These are phyloP conservation scores for Paulinella micropora DNA, from an alignment of 78 protist genomes.

Conservation along the genomic window DNA sequence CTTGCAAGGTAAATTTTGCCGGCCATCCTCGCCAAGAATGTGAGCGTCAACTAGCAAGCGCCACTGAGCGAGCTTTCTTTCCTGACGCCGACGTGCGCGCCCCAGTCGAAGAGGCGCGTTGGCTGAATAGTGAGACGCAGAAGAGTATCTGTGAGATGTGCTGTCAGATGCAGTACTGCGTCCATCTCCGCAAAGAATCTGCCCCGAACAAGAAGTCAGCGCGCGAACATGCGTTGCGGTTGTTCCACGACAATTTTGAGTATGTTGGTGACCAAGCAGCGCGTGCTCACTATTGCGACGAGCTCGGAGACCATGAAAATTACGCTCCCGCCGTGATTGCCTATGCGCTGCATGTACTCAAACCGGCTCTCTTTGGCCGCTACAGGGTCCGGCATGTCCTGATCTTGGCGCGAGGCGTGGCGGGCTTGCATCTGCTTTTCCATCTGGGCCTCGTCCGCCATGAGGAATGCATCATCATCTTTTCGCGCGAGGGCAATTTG, in stretches of 20 bases:
- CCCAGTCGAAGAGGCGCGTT: too few species aligned
- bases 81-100: too few species aligned
- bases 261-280: not conserved
- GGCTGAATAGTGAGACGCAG: too few species aligned
- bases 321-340: constrained; percentile 21
- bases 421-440: constrained; percentile 21
- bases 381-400: constrained; percentile 19
- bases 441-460: constrained; percentile 9
- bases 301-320: not conserved
- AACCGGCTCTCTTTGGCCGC: too few species aligned
- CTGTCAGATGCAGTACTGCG: constrained; percentile 12
- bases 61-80: too few species aligned
- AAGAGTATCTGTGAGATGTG: constrained; percentile 28
- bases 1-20: too few species aligned
- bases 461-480: constrained; percentile 6
- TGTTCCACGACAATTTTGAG: not conserved
- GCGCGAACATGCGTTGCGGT: not conserved
- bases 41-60: too few species aligned
- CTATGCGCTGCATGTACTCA: constrained; percentile 13
- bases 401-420: constrained; percentile 20
- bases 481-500: not conserved
- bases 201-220: too few species aligned
- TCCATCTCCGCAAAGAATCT: not conserved
- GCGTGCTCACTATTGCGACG: not conserved
- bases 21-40: too few species aligned